Conservation (phyloP, 2,329 filamentous ascomycete species). For the Trichoderma koningii region DNA sequence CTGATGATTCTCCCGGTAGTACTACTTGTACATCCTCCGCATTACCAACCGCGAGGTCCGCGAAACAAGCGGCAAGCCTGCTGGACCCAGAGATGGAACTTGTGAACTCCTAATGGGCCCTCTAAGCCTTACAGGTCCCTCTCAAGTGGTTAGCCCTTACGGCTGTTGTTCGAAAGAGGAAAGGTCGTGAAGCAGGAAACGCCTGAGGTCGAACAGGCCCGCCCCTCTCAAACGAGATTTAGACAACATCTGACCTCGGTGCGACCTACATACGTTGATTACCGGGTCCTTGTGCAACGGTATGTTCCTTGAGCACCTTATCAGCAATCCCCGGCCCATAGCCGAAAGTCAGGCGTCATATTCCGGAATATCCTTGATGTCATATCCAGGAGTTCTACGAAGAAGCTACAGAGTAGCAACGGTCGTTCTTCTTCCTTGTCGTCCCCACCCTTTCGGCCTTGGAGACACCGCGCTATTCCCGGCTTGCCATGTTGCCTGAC, state of each 20-base stretch:
- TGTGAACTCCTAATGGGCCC: background rate
- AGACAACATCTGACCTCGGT: background rate
- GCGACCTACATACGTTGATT: background rate
- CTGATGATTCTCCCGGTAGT: background rate
- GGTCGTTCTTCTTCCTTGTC: background rate
- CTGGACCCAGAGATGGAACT: conserved; percentile 2
- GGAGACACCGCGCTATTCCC: conserved; percentile 14
- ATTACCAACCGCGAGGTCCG: conserved; percentile 16
- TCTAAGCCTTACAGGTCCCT: conserved; percentile 19
- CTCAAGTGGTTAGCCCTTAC: background rate
- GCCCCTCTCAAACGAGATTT: background rate
- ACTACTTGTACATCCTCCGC: conserved; percentile 12
- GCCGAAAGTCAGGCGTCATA: background rate
- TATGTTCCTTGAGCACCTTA: background rate
- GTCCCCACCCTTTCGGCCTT: conserved; percentile 2
- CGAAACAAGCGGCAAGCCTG: conserved; percentile 13
- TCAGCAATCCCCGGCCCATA: background rate
- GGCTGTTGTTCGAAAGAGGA: conserved; percentile 16
- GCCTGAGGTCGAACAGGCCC: background rate
- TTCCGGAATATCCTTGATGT: background rate
- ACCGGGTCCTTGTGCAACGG: background rate
- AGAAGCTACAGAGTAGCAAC: background rate
- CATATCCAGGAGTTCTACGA: background rate
- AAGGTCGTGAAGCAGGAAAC: background rate
- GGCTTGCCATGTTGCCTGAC: background rate